A percentile compares a stretch with the other conserved stretches of the same genome.
phyloP scores from a whole-genome alignment of 441 rosid genomes.

The Populus hybrid region DNA sequence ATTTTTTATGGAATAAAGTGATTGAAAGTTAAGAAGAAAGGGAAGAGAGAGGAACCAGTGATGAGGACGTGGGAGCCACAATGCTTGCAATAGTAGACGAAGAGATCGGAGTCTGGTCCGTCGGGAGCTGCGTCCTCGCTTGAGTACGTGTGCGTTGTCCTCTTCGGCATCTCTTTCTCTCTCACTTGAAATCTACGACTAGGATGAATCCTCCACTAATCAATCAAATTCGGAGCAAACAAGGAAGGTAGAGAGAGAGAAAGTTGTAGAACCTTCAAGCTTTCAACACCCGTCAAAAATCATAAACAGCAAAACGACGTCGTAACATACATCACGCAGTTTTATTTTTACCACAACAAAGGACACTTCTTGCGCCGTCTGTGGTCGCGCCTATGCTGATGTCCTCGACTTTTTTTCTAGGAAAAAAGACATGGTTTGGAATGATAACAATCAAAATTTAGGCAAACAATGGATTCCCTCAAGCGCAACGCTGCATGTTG shows the following conservation, averaged over 20 bases:
- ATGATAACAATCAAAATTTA: too few relatives aligned
- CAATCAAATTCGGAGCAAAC: too few relatives aligned
- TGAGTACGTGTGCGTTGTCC: slow-evolving; percentile 97
- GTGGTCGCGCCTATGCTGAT: too few relatives aligned
- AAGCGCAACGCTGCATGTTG: too few relatives aligned
- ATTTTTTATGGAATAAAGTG: neutral
- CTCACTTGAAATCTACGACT: neutral
- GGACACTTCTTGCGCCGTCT: too few relatives aligned
- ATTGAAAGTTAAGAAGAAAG: neutral
- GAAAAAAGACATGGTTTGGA: too few relatives aligned
- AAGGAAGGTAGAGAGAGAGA: too few relatives aligned
- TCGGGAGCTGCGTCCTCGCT: slow-evolving; percentile 99
- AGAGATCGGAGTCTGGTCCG: slow-evolving; percentile 93
- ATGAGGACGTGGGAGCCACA: slow-evolving; percentile 95
- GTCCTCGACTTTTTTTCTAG: too few relatives aligned
- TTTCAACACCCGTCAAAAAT: too few relatives aligned
- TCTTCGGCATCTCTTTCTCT: slow-evolving; percentile 68
- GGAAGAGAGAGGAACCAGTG: slow-evolving; percentile 55
- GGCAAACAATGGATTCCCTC: too few relatives aligned
- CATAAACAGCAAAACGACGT: neutral
- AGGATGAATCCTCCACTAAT: too few relatives aligned
- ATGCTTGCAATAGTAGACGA: slow-evolving; percentile 97
- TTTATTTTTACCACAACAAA: neutral
- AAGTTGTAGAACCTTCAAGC: too few relatives aligned
- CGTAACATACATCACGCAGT: neutral